A percentile compares a stretch with the other conserved stretches of the same genome.
phyloP scores from a whole-genome alignment of 2,329 filamentous ascomycete genomes.

The Cordyceps fumosorosea region DNA sequence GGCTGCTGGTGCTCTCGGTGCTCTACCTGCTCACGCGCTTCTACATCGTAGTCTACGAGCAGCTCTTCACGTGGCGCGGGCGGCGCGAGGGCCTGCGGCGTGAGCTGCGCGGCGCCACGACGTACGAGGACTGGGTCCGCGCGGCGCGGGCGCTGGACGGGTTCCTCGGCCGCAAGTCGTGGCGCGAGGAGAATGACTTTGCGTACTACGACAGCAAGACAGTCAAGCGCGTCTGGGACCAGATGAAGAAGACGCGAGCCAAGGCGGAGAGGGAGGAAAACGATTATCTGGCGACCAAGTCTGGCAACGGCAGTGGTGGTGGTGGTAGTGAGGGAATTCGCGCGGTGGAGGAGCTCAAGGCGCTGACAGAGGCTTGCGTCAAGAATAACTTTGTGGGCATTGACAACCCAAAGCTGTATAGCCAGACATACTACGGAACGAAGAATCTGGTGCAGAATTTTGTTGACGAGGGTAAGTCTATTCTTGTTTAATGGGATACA shows the following conservation, averaged over 20 bases:
- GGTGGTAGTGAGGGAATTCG: conserved; percentile 34
- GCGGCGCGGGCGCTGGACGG: conserved; percentile 73
- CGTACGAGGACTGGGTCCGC: conserved; percentile 76
- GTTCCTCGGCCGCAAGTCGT: conserved; percentile 72
- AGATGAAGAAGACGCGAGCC: conserved; percentile 61
- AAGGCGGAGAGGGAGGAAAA: conserved; percentile 45
- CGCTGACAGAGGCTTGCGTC: conserved; percentile 79
- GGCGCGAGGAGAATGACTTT: conserved; percentile 73
- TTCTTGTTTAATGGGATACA: not conserved
- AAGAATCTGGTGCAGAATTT: conserved; percentile 90
- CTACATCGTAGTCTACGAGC: conserved; percentile 91
- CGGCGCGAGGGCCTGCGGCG: conserved; percentile 63
- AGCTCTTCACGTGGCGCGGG: conserved; percentile 84
- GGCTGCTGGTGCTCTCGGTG: conserved; percentile 65
- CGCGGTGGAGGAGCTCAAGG: conserved; percentile 68
- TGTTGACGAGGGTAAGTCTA: conserved; percentile 64
- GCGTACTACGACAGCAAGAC: conserved; percentile 87
- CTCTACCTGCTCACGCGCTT: conserved; percentile 75
- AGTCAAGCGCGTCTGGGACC: conserved; percentile 66
- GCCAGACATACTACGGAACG: conserved; percentile 96
- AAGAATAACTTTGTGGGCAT: conserved; percentile 97
- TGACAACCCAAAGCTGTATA: conserved; percentile 91
- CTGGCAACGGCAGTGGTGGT: conserved; percentile 30
- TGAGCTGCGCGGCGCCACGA: conserved; percentile 63
- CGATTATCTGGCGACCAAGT: conserved; percentile 14